Conservation (phyloP, 2,329 filamentous ascomycete species). For the Aspergillus tanneri region DNA sequence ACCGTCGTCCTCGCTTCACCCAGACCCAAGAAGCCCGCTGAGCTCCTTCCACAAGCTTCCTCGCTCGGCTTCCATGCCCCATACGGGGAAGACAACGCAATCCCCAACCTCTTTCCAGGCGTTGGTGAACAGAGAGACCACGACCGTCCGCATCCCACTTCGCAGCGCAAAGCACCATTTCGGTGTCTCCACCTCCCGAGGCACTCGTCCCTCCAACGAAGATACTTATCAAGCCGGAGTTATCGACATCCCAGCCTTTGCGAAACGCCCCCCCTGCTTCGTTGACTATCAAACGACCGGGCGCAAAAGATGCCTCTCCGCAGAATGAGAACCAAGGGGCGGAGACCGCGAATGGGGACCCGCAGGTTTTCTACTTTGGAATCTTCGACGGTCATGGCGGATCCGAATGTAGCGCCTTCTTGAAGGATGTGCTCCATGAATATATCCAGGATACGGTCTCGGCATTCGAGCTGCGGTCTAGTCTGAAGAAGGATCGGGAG, state of each 20-base stretch:
- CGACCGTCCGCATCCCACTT: conserved; percentile 90
- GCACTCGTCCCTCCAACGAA: conserved; percentile 85
- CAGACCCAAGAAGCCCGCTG: conserved; percentile 66
- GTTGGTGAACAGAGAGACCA: conserved; percentile 72
- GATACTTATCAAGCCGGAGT: conserved; percentile 93
- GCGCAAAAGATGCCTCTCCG: conserved; percentile 27
- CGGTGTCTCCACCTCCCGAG: conserved; percentile 74
- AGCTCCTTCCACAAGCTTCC: conserved; percentile 82
- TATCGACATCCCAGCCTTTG: conserved; percentile 89
- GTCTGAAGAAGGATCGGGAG: conserved; percentile 53
- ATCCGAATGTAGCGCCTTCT: conserved; percentile 79
- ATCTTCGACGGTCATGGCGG: conserved; percentile 97
- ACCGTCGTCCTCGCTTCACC: conserved; percentile 87
- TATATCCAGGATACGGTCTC: conserved; percentile 82
- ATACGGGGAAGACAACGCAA: conserved; percentile 54
- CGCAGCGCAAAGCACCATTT: conserved; percentile 96
- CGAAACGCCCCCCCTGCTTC: conserved; percentile 73
- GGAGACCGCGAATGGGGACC: conserved; percentile 78
- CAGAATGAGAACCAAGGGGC: conserved; percentile 60
- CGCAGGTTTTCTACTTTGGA: conserved; percentile 95
- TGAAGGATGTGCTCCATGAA: conserved; percentile 78
- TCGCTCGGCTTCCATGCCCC: conserved; percentile 77
- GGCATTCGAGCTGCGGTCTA: conserved; percentile 76
- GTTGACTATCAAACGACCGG: conserved; percentile 44
- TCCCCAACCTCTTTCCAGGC: conserved; percentile 60